Evolutionary conservation across 768 basidiomycete species (phyloP).

Genomic region (Fomitopsis pulvina): DNA sequence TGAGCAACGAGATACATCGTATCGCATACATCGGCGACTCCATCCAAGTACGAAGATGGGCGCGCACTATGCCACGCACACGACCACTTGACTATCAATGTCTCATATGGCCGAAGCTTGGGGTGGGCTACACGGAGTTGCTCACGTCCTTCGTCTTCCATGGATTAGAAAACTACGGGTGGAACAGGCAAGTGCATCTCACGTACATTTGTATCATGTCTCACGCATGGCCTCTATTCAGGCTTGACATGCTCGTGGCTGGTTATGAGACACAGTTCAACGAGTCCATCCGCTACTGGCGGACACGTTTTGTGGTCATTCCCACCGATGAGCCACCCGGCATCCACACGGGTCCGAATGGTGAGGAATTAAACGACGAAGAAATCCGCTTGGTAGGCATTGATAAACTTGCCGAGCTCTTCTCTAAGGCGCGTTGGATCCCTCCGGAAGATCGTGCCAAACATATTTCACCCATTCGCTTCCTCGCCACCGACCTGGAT

Average conservation of each 20-base stretch:
- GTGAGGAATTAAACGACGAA: conserved; percentile 77
- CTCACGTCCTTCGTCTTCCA: conserved; percentile 69
- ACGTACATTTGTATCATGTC: background rate
- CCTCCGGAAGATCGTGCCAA: conserved; percentile 48
- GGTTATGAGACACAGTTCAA: conserved; percentile 77
- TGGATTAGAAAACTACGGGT: conserved; percentile 77
- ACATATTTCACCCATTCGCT: conserved; percentile 54
- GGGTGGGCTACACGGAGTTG: conserved; percentile 80
- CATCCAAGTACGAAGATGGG: conserved; percentile 83
- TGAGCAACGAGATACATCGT: conserved; percentile 92
- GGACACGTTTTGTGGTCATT: conserved; percentile 89
- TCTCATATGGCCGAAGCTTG: conserved; percentile 89
- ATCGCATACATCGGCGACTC: conserved; percentile 88
- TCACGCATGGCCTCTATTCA: conserved; percentile 25
- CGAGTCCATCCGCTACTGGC: conserved; percentile 86
- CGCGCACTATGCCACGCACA: conserved; percentile 61
- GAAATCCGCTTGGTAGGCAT: conserved; percentile 87
- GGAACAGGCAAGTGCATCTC: conserved; percentile 61
- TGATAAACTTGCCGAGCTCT: conserved; percentile 84
- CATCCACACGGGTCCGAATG: conserved; percentile 47
- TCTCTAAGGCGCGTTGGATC: conserved; percentile 81
- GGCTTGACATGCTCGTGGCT: conserved; percentile 80
- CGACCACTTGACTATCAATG: conserved; percentile 75
- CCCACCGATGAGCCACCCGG: conserved; percentile 71
- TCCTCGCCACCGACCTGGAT: conserved; percentile 80